These are phyloP conservation scores for Tranzscheliella williamsii DNA, from an alignment of 1,284 basidiomycete species.

Conservation along the genomic window DNA sequence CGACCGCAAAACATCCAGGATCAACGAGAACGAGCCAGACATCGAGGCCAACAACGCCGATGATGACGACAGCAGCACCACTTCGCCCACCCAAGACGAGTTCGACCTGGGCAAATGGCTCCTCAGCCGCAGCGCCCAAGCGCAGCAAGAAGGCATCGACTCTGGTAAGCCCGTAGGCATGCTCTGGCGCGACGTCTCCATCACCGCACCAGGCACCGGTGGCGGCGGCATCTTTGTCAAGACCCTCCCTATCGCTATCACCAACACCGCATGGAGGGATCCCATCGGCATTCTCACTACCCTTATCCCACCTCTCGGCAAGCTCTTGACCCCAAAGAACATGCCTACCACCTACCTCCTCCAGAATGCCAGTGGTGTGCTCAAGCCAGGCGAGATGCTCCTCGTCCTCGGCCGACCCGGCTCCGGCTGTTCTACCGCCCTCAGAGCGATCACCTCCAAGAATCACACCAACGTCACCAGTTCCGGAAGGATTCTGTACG, in stretches of 20 bases:
- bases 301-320: constrained; percentile 28
- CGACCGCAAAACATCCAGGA: constrained; percentile 5
- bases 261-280: constrained; percentile 44
- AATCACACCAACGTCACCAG: constrained; percentile 26
- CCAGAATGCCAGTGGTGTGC: constrained; percentile 32
- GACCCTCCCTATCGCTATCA: constrained; percentile 43
- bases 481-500: constrained; percentile 46
- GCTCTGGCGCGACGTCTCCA: constrained; percentile 43
- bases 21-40: constrained; percentile 13
- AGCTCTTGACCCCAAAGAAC: constrained; percentile 21
- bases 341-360: constrained; percentile 28
- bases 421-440: constrained; percentile 44
- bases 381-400: constrained; percentile 51
- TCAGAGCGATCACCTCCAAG: constrained; percentile 44
- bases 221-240: constrained; percentile 50
- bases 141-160: constrained; percentile 34
- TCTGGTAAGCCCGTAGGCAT: constrained; percentile 46
- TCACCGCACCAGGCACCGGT: constrained; percentile 36
- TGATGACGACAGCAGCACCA: background rate
- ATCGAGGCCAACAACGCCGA: constrained; percentile 5
- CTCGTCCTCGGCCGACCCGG: constrained; percentile 54
- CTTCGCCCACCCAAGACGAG: constrained; percentile 15
- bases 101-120: constrained; percentile 49
- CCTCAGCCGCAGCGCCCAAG: constrained; percentile 25
- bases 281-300: constrained; percentile 40